These are phyloP conservation scores for Xanthoceras sorbifolium DNA, from an alignment of 345 rosid species.

Conservation along the genomic window DNA sequence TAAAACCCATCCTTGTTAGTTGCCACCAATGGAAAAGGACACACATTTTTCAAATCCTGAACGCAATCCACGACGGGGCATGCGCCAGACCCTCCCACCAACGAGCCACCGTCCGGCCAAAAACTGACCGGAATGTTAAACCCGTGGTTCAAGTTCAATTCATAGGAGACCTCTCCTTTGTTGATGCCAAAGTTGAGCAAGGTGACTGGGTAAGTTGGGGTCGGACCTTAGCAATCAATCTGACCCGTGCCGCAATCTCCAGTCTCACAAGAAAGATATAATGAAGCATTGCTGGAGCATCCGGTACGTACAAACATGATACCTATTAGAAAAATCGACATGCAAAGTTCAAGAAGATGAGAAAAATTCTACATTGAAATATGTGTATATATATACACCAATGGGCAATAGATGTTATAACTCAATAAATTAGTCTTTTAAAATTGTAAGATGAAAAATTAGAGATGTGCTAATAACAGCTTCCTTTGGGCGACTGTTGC, in stretches of 20 bases:
- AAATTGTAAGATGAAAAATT: too few relatives aligned
- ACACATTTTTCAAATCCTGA: conserved; percentile 25
- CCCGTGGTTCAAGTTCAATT: conserved; percentile 42
- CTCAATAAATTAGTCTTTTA: too few relatives aligned
- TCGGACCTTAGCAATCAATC: conserved; percentile 23
- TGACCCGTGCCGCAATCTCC: conserved; percentile 32
- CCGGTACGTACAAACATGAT: conserved; percentile 28
- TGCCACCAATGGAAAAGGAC: conserved; percentile 27
- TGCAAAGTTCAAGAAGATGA: too few relatives aligned
- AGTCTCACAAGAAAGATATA: conserved; percentile 26
- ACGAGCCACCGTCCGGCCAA: conserved; percentile 29
- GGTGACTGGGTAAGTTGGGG: conserved; percentile 25
- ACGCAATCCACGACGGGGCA: conserved; percentile 34
- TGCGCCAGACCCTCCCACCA: conserved; percentile 29
- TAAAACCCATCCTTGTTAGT: conserved; percentile 18
- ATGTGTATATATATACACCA: too few relatives aligned
- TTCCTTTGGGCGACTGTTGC: too few relatives aligned
- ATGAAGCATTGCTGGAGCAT: conserved; percentile 12
- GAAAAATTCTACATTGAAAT: too few relatives aligned
- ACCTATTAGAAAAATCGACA: too few relatives aligned
- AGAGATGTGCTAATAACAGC: too few relatives aligned
- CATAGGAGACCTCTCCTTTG: conserved; percentile 25
- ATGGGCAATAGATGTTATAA: too few relatives aligned
- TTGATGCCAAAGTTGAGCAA: conserved; percentile 25
- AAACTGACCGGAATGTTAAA: conserved; percentile 24